Evolutionary conservation across 495 filamentous ascomycete species (phyloP).

Genomic region (Melanomma pulvis-pyrius): DNA sequence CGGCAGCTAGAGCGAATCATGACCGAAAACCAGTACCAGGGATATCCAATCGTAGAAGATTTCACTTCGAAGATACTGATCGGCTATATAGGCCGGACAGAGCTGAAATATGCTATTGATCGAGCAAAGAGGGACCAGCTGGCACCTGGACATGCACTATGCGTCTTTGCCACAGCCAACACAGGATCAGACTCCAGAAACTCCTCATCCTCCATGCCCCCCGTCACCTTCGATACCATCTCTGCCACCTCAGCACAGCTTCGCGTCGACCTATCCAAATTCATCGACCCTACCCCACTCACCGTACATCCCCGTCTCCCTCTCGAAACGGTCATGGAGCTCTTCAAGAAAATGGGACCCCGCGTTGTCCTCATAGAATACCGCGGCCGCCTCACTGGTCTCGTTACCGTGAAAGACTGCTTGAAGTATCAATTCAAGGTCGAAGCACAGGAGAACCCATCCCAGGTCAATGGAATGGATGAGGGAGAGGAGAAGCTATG

Average conservation of each 20-base stretch:
- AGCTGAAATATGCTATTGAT: constrained; percentile 90
- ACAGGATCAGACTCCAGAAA: constrained; percentile 44
- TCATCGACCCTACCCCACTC: constrained; percentile 87
- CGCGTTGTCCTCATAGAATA: constrained; percentile 93
- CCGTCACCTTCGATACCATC: constrained; percentile 68
- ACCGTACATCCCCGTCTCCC: constrained; percentile 90
- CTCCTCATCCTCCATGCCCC: constrained; percentile 47
- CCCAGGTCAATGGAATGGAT: constrained; percentile 51
- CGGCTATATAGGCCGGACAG: constrained; percentile 94
- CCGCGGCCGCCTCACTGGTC: constrained; percentile 74
- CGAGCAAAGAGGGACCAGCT: constrained; percentile 75
- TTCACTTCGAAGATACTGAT: constrained; percentile 68
- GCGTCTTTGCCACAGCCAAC: constrained; percentile 74
- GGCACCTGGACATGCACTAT: constrained; percentile 68
- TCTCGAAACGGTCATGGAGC: constrained; percentile 96
- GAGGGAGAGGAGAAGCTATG: constrained; percentile 44
- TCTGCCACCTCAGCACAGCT: constrained; percentile 57
- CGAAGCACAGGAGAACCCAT: constrained; percentile 81
- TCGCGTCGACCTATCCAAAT: constrained; percentile 82
- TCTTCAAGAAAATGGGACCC: constrained; percentile 98
- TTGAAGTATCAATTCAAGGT: constrained; percentile 97
- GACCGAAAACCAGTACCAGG: constrained; percentile 82
- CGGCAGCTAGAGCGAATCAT: constrained; percentile 74
- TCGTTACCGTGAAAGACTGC: constrained; percentile 97
- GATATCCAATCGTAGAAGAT: constrained; percentile 90